Percentiles rank a stretch among this genome's conserved stretches.
Evolutionary conservation across 176 grass and related monocot genomes (phyloP).

Genomic region (Saccharum spontaneum): DNA sequence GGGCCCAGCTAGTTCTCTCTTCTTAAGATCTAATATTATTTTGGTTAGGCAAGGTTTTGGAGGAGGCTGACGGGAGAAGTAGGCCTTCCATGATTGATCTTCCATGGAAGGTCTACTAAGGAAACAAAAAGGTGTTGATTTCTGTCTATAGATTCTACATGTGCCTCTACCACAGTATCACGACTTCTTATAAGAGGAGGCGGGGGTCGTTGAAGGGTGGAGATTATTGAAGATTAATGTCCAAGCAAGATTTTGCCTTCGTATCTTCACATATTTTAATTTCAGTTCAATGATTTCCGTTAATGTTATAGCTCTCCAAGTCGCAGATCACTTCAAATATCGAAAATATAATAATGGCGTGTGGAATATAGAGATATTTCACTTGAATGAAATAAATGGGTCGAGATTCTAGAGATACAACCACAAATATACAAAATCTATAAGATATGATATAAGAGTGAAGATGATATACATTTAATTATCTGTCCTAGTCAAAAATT

Average conservation of each 20-base stretch:
- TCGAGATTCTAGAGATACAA: background rate
- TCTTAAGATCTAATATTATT: background rate
- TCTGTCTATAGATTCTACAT: background rate
- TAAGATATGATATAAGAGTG: background rate
- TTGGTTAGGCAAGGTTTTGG: background rate
- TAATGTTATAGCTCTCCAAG: background rate
- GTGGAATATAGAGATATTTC: background rate
- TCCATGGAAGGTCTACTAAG: background rate
- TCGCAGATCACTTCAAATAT: too few relatives aligned
- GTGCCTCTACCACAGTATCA: background rate
- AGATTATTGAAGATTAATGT: background rate
- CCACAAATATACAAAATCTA: background rate
- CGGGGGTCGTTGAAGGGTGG: background rate
- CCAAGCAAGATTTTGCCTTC: background rate
- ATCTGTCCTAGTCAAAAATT: background rate
- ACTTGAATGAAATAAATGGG: background rate
- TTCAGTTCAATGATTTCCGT: background rate
- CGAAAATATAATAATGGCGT: background rate
- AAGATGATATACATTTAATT: background rate
- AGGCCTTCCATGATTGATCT: background rate
- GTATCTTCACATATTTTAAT: background rate
- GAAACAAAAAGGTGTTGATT: background rate
- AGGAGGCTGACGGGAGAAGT: background rate
- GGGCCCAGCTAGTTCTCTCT: background rate
- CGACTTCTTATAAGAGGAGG: background rate